These are phyloP conservation scores for Alternaria postmessia DNA, from an alignment of 2,329 filamentous ascomycete genomes.

Conservation along the genomic window DNA sequence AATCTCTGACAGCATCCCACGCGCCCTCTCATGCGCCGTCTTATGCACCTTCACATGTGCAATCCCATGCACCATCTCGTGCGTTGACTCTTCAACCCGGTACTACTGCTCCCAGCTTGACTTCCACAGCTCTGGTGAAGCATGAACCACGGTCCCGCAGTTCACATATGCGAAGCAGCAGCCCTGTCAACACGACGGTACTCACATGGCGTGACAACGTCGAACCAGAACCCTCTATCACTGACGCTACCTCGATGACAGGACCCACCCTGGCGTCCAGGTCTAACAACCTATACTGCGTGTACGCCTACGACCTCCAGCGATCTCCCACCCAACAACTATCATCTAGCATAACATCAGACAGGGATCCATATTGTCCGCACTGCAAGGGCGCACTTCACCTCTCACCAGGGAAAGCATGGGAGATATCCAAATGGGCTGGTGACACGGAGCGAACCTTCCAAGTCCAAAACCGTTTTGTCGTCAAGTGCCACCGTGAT, in stretches of 20 bases:
- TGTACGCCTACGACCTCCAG: constrained; percentile 45
- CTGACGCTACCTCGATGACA: constrained; percentile 36
- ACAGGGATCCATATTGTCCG: constrained; percentile 40
- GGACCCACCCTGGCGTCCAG: constrained; percentile 26
- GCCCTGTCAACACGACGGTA: constrained; percentile 39
- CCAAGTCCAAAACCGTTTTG: constrained; percentile 46
- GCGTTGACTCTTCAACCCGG: constrained; percentile 25
- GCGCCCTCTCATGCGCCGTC: neutral
- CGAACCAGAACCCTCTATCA: constrained; percentile 26
- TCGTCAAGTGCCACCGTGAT: constrained; percentile 47
- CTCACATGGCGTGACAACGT: constrained; percentile 28
- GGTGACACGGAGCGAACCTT: constrained; percentile 44
- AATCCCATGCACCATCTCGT: constrained; percentile 7
- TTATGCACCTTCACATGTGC: neutral
- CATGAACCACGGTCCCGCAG: constrained; percentile 18
- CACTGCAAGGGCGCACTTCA: constrained; percentile 40
- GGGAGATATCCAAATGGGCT: constrained; percentile 46
- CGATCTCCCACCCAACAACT: constrained; percentile 38
- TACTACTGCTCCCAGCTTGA: constrained; percentile 18
- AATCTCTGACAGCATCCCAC: neutral
- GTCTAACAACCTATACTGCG: constrained; percentile 37
- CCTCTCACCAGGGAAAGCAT: constrained; percentile 46
- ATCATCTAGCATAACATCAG: constrained; percentile 34
- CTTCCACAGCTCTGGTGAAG: constrained; percentile 37
- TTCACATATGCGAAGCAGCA: constrained; percentile 21